These are phyloP conservation scores for Neckera pumila DNA, from an alignment of 225 moss, liverwort and hornwort genomes.

Conservation along the genomic window DNA sequence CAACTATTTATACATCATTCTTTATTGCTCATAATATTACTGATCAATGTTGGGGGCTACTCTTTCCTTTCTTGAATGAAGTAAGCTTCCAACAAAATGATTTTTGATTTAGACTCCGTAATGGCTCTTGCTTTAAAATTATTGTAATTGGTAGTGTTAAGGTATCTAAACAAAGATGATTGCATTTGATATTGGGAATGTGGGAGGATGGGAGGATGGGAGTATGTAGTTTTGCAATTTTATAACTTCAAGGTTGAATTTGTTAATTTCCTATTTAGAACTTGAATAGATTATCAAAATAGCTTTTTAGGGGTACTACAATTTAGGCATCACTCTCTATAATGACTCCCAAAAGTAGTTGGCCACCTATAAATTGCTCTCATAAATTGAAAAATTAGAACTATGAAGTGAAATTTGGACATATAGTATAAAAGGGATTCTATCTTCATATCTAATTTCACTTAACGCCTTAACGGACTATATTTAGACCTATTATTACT, in stretches of 20 bases:
- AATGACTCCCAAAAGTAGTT: no score
- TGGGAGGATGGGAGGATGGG: accelerated
- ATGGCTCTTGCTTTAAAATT: neutral
- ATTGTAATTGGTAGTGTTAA: neutral
- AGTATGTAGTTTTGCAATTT: neutral
- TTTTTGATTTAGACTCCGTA: neutral
- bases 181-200: neutral
- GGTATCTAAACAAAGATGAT: accelerated
- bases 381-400: no score
- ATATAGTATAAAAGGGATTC: no score
- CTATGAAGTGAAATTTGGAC: no score
- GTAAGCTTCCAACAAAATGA: accelerated
- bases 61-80: neutral
- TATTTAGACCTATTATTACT: no score
- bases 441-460: no score
- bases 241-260: neutral
- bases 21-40: neutral
- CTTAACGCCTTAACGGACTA: no score
- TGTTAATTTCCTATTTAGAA: neutral
- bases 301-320: accelerated
- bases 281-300: neutral
- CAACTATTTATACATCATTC: neutral
- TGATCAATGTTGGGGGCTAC: neutral
- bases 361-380: no score
- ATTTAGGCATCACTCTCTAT: no score